Conservation (phyloP, 371 early-diverging fungal species). For the Haplosporangium sp. region DNA sequence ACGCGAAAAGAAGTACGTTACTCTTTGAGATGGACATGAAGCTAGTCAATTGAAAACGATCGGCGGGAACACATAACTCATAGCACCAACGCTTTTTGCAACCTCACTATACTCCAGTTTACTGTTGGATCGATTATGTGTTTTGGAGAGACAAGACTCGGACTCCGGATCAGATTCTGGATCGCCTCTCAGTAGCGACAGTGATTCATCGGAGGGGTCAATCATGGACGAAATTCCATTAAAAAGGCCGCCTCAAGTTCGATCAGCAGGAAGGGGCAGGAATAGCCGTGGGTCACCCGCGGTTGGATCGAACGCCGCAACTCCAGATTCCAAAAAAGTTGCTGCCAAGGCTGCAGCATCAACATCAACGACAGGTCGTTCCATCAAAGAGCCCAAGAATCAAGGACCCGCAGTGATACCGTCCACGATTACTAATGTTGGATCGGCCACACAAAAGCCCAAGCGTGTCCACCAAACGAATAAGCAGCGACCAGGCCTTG, state of each 20-base stretch:
- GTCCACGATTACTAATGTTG: conserved; percentile 42
- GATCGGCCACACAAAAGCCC: conserved; percentile 53
- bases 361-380: conserved; percentile 7
- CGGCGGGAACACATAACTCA: no score
- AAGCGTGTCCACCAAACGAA: conserved; percentile 64
- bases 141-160: conserved; percentile 14
- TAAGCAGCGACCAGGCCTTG: conserved; percentile 57
- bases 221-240: conserved; percentile 13
- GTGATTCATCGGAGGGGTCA: conserved; percentile 28
- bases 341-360: not conserved
- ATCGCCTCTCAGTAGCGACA: conserved; percentile 31
- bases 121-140: conserved; percentile 26
- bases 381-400: not conserved
- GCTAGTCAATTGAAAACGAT: no score
- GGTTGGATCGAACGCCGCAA: not conserved
- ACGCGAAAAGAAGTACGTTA: conserved; percentile 64
- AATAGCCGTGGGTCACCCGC: not conserved
- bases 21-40: not conserved
- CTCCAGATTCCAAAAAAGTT: conserved; percentile 15
- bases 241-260: not conserved
- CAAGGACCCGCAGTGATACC: conserved; percentile 4
- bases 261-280: conserved; percentile 7
- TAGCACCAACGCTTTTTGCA: not conserved
- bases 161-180: conserved; percentile 32
- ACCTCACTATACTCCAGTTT: conserved; percentile 17